These are phyloP conservation scores for Fusarium citri DNA, from an alignment of 2,329 filamentous ascomycete species.

Conservation along the genomic window DNA sequence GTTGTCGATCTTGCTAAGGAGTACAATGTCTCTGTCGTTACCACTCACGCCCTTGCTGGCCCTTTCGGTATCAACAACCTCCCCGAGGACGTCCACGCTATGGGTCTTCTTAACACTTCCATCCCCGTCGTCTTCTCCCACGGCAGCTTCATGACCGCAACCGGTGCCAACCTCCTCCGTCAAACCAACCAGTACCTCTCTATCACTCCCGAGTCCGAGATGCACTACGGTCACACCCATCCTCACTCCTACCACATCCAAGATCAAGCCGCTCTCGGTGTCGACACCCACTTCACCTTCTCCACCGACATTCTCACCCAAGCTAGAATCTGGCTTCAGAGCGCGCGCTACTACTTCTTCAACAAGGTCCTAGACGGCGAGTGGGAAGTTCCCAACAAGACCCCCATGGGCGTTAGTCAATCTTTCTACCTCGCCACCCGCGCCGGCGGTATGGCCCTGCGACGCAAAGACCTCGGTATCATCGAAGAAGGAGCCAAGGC, in stretches of 20 bases:
- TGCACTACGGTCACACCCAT: constrained; percentile 68
- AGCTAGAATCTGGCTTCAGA: constrained; percentile 66
- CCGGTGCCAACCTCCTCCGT: constrained; percentile 57
- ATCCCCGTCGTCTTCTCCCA: constrained; percentile 66
- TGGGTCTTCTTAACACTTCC: constrained; percentile 56
- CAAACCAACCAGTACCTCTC: constrained; percentile 64
- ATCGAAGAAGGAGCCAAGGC: constrained; percentile 63
- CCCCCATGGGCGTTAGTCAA: constrained; percentile 65
- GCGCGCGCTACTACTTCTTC: constrained; percentile 55
- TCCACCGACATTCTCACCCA: constrained; percentile 63
- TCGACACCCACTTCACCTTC: constrained; percentile 67
- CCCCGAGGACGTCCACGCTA: constrained; percentile 52
- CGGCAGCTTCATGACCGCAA: constrained; percentile 57
- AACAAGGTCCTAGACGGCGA: constrained; percentile 51
- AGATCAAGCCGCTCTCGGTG: constrained; percentile 64
- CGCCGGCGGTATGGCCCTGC: constrained; percentile 62
- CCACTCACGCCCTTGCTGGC: constrained; percentile 57
- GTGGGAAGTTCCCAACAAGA: constrained; percentile 59
- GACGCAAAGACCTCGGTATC: constrained; percentile 63
- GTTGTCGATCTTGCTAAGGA: constrained; percentile 52
- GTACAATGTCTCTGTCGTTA: constrained; percentile 58
- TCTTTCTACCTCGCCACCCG: constrained; percentile 67
- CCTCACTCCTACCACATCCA: constrained; percentile 55
- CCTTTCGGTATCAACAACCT: constrained; percentile 55
- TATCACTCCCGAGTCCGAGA: constrained; percentile 69